Percentiles rank a stretch among this genome's conserved stretches.
Evolutionary conservation across 2,329 filamentous ascomycete genomes (phyloP).

Genomic region (Diaporthe eres): DNA sequence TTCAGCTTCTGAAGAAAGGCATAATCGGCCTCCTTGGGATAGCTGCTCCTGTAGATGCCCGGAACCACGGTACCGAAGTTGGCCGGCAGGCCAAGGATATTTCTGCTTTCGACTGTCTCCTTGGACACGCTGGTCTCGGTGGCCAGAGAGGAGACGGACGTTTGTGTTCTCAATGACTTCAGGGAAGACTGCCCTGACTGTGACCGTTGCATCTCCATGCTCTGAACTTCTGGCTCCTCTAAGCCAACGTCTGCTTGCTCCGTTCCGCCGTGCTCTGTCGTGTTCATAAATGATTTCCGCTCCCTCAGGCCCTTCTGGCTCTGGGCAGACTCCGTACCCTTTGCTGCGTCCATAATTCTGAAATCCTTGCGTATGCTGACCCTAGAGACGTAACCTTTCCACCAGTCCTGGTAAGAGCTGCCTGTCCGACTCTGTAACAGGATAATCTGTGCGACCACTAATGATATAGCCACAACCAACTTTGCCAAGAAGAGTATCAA

Average conservation of each 20-base stretch:
- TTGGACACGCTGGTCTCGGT: constrained; percentile 37
- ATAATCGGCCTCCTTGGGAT: constrained; percentile 80
- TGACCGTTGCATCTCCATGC: constrained; percentile 38
- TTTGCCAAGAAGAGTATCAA: constrained; percentile 38
- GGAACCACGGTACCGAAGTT: constrained; percentile 85
- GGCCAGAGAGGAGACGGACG: constrained; percentile 26
- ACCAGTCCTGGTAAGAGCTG: constrained; percentile 13
- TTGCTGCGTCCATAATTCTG: constrained; percentile 35
- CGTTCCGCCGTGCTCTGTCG: constrained; percentile 1
- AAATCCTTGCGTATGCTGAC: constrained; percentile 24
- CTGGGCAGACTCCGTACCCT: constrained; percentile 15
- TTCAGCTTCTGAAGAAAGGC: constrained; percentile 76
- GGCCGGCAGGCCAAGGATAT: constrained; percentile 59
- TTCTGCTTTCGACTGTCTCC: constrained; percentile 2
- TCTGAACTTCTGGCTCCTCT: constrained; percentile 13
- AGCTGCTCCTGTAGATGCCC: constrained; percentile 86
- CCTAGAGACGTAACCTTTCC: not conserved
- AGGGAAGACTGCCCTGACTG: constrained; percentile 36
- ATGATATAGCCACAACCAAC: constrained; percentile 20
- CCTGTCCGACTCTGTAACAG: constrained; percentile 22
- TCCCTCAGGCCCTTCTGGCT: constrained; percentile 34
- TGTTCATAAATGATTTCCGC: constrained; percentile 38
- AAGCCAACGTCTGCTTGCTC: not conserved
- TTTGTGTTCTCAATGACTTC: not conserved
- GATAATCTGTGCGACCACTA: constrained; percentile 33